These are phyloP conservation scores for Curvularia sp. DNA, from an alignment of 2,329 filamentous ascomycete genomes.

Conservation along the genomic window DNA sequence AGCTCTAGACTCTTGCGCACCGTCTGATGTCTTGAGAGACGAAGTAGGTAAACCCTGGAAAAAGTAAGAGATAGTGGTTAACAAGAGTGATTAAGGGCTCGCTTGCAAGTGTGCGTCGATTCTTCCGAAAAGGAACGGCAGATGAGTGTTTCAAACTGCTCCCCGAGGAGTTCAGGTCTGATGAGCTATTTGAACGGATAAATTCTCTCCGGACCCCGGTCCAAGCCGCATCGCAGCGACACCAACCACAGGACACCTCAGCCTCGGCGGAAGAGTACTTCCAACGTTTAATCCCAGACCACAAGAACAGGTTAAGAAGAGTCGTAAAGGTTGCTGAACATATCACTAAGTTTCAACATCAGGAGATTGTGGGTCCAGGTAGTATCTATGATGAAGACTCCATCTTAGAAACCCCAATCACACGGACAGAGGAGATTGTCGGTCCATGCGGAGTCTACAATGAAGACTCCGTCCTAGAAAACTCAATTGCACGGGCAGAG, in stretches of 20 bases:
- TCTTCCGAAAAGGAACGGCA: conserved; percentile 2
- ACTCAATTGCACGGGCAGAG: neutral
- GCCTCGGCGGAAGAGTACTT: neutral
- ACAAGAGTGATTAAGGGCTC: conserved; percentile 2
- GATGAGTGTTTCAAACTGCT: conserved; percentile 2
- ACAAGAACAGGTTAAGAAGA: conserved; percentile 1
- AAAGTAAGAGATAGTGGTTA: neutral
- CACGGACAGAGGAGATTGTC: neutral
- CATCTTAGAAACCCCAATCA: conserved; percentile 3
- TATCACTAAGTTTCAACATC: neutral
- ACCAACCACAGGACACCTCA: neutral
- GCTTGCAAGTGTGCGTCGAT: conserved; percentile 2
- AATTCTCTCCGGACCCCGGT: conserved; percentile 3
- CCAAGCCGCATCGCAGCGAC: neutral
- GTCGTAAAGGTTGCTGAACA: neutral
- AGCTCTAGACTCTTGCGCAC: conserved; percentile 1
- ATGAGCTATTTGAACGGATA: conserved; percentile 5
- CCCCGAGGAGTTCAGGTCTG: conserved; percentile 1
- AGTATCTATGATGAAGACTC: neutral
- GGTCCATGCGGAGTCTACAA: conserved; percentile 1
- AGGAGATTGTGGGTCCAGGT: neutral
- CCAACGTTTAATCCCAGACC: neutral
- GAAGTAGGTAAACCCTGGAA: conserved; percentile 1
- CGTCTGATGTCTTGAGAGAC: conserved; percentile 1
- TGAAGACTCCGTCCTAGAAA: neutral